These are phyloP conservation scores for Mycena kentingensis DNA, from an alignment of 768 basidiomycete species.

Conservation along the genomic window DNA sequence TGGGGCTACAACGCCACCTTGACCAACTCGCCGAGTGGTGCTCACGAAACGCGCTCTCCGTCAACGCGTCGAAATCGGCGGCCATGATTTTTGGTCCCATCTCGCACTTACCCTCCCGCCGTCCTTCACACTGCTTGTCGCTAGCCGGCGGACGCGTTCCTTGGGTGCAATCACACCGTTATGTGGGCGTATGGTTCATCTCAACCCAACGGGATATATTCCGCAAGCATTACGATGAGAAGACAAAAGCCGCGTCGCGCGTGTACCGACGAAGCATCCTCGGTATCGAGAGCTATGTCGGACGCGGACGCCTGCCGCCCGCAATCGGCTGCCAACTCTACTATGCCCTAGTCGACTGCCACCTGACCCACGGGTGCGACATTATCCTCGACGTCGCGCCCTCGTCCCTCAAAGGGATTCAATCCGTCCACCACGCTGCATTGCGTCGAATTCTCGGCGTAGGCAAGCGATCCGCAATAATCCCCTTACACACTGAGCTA, in stretches of 20 bases:
- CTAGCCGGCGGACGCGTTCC: not conserved
- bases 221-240: not conserved
- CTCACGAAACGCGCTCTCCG: not conserved
- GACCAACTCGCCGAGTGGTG: no score
- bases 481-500: not conserved
- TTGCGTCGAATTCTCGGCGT: constrained; percentile 1
- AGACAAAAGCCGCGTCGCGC: not conserved
- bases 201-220: no score
- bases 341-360: constrained; percentile 1
- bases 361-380: constrained; percentile 3
- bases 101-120: not conserved
- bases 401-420: not conserved
- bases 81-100: not conserved
- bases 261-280: not conserved
- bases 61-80: not conserved
- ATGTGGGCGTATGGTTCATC: no score
- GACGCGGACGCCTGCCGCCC: not conserved
- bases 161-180: no score
- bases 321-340: not conserved
- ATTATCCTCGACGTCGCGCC: not conserved
- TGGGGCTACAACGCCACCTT: no score
- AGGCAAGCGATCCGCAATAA: not conserved
- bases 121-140: not conserved
- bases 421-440: not conserved
- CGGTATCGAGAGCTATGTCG: not conserved